A percentile compares a stretch with the other conserved stretches of the same genome.
Conservation (phyloP, 148 eudicot species). For the Pouteria glomerata region DNA sequence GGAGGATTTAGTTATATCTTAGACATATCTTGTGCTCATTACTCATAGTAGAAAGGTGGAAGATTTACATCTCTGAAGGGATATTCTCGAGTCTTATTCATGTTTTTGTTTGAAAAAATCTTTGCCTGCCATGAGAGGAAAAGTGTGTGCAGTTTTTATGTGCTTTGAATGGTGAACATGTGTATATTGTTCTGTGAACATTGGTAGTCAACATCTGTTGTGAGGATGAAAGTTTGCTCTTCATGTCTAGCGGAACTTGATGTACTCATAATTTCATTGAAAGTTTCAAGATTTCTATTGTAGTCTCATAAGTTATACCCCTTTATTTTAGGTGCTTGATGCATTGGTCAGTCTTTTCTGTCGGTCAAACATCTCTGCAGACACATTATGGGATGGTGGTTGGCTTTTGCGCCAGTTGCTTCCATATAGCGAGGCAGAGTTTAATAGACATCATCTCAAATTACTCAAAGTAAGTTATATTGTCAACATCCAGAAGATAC, state of each 20-base stretch:
- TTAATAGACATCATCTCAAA: constrained; percentile 58
- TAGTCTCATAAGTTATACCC: constrained; percentile 8
- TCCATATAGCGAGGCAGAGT: constrained; percentile 78
- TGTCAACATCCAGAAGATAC: background rate
- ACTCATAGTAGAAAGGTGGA: constrained; percentile 5
- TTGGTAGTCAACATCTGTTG: background rate
- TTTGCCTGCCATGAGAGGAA: background rate
- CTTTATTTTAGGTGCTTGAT: constrained; percentile 75
- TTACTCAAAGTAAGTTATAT: constrained; percentile 58
- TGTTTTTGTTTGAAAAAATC: background rate
- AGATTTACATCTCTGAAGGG: background rate
- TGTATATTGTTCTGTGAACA: background rate
- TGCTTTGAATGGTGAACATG: background rate
- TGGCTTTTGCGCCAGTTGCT: constrained; percentile 98
- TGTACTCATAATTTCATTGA: background rate
- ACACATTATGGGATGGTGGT: constrained; percentile 88
- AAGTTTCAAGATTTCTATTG: background rate
- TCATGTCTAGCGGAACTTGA: background rate
- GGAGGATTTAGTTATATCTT: background rate
- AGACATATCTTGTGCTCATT: too few species aligned
- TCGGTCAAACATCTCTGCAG: constrained; percentile 81
- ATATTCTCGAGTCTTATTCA: background rate
- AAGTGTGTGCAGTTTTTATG: background rate
- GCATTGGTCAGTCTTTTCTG: constrained; percentile 86
- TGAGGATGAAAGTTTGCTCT: background rate